These are phyloP conservation scores for Selenicereus undatus DNA, from an alignment of 148 eudicot genomes.

Conservation along the genomic window DNA sequence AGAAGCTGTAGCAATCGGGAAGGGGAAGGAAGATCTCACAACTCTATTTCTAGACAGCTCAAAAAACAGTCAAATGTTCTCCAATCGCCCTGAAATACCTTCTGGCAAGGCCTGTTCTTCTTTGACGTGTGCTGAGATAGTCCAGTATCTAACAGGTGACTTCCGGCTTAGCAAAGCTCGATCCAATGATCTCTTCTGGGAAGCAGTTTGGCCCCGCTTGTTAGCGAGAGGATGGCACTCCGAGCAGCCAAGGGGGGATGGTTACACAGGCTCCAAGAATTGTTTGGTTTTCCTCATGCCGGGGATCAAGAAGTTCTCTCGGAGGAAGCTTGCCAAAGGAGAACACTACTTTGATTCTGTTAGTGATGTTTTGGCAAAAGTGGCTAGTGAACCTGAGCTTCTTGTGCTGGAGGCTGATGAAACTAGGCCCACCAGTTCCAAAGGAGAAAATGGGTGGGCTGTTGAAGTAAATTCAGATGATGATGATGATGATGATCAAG, in stretches of 20 bases:
- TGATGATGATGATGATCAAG: slow-evolving; percentile 36
- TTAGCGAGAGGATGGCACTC: slow-evolving; percentile 94
- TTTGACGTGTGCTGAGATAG: slow-evolving; percentile 61
- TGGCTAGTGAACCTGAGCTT: slow-evolving; percentile 59
- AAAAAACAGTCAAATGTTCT: slow-evolving; percentile 33
- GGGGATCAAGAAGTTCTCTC: slow-evolving; percentile 65
- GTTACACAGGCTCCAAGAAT: slow-evolving; percentile 37
- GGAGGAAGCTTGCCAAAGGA: slow-evolving; percentile 66
- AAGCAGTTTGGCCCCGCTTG: slow-evolving; percentile 97
- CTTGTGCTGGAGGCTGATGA: slow-evolving; percentile 54
- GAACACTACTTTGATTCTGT: slow-evolving; percentile 75
- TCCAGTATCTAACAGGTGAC: slow-evolving; percentile 66
- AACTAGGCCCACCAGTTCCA: slow-evolving; percentile 18
- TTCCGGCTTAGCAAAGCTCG: slow-evolving; percentile 77
- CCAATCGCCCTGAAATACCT: slow-evolving; percentile 50
- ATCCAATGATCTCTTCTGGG: slow-evolving; percentile 86
- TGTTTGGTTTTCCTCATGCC: slow-evolving; percentile 76
- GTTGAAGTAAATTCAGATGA: slow-evolving; percentile 27
- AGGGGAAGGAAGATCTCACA: slow-evolving; percentile 69
- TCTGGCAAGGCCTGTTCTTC: slow-evolving; percentile 69
- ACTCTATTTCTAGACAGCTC: slow-evolving; percentile 45
- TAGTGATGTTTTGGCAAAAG: slow-evolving; percentile 62
- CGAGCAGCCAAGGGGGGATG: slow-evolving; percentile 53
- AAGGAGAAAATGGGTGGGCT: slow-evolving; percentile 37
- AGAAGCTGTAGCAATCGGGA: slow-evolving; percentile 71